Conservation (phyloP, 495 filamentous ascomycete species). For the Podospora bellae-mahoneyi region DNA sequence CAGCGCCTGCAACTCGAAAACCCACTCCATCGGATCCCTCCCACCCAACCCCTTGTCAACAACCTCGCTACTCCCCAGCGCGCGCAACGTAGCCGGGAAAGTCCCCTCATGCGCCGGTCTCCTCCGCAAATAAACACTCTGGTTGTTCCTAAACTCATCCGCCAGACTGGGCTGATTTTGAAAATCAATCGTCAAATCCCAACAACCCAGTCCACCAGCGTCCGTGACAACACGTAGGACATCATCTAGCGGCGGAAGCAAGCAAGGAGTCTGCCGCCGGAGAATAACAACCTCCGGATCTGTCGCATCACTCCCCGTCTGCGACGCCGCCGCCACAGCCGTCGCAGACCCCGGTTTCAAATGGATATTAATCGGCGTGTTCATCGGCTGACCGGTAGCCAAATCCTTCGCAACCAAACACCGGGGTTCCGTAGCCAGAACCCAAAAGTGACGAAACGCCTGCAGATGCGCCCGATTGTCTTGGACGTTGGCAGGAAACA, state of each 20-base stretch:
- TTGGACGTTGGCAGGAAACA: constrained; percentile 82
- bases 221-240: constrained; percentile 65
- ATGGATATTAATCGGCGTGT: constrained; percentile 59
- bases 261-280: constrained; percentile 62
- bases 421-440: constrained; percentile 83
- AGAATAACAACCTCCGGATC: constrained; percentile 22
- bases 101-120: constrained; percentile 65
- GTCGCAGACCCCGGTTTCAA: constrained; percentile 31
- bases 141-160: constrained; percentile 68
- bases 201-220: constrained; percentile 64
- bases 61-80: constrained; percentile 52
- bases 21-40: constrained; percentile 62
- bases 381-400: constrained; percentile 72
- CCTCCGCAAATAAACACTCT: constrained; percentile 78
- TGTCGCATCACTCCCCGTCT: neutral
- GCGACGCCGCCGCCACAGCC: constrained; percentile 16
- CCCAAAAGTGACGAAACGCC: constrained; percentile 97
- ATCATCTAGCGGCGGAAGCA: constrained; percentile 73
- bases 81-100: constrained; percentile 72
- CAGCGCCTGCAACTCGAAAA: constrained; percentile 65
- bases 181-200: constrained; percentile 82
- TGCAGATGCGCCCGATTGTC: constrained; percentile 94
- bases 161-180: constrained; percentile 58
- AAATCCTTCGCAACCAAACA: constrained; percentile 84
- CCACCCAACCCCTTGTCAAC: constrained; percentile 17